A percentile compares a stretch with the other conserved stretches of the same genome.
Conservation (phyloP, 2,329 filamentous ascomycete species). For the Scopulariopsis brevicaulis region DNA sequence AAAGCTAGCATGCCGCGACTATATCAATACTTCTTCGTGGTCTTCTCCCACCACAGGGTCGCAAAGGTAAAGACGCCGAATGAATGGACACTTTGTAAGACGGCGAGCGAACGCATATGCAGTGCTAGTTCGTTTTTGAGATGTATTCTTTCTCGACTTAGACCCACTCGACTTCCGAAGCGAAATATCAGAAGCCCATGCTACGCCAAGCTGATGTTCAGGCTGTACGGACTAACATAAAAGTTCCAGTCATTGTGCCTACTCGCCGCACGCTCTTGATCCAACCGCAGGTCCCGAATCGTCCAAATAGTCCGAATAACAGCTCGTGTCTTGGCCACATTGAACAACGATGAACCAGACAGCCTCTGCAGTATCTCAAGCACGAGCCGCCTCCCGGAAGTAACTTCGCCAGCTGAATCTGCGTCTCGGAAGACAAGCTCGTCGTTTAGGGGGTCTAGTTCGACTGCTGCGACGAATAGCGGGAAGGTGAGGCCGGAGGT, state of each 20-base stretch:
- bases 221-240: slow-evolving; percentile 15
- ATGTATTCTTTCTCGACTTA: too few species aligned
- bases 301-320: slow-evolving; percentile 36
- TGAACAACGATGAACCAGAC: slow-evolving; percentile 25
- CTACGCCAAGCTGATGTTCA: slow-evolving; percentile 13
- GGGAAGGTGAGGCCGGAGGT: slow-evolving; percentile 26
- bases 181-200: neutral
- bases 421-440: slow-evolving; percentile 16
- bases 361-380: slow-evolving; percentile 26
- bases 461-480: slow-evolving; percentile 29
- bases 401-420: slow-evolving; percentile 13
- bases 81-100: too few species aligned
- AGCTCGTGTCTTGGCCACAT: slow-evolving; percentile 28
- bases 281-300: slow-evolving; percentile 20
- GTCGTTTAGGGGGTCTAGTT: slow-evolving; percentile 21
- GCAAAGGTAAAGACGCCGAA: too few species aligned
- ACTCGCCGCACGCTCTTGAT: neutral
- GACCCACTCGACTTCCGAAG: too few species aligned
- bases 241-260: slow-evolving; percentile 14
- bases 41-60: too few species aligned
- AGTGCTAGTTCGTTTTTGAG: too few species aligned
- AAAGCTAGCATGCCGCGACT: too few species aligned
- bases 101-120: too few species aligned
- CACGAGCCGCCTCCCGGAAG: slow-evolving; percentile 18
- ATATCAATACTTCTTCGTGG: too few species aligned